phyloP scores from a whole-genome alignment of 129 eudicot species.

The Apium graveolens region DNA sequence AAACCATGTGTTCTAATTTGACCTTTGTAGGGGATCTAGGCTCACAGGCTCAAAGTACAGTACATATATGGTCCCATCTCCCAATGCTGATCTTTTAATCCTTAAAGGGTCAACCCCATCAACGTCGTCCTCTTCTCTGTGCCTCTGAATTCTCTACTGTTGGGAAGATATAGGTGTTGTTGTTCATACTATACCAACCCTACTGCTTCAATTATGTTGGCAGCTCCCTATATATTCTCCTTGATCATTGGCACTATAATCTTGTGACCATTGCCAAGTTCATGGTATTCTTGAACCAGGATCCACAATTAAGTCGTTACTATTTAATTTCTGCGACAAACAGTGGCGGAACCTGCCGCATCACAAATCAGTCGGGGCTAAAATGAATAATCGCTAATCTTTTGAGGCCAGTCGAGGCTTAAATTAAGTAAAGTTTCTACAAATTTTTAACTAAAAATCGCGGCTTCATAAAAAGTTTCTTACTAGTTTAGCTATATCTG shows the following conservation, averaged over 20 bases:
- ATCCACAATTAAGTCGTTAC: background rate
- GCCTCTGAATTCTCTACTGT: background rate
- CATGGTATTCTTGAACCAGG: background rate
- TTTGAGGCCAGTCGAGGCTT: too few species aligned
- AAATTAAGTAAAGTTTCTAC: too few species aligned
- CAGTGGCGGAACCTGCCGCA: too few species aligned
- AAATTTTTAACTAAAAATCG: too few species aligned
- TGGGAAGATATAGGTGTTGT: background rate
- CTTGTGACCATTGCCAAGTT: background rate
- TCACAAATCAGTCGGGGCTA: too few species aligned
- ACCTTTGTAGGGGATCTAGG: background rate
- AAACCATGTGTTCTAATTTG: slow-evolving; percentile 5
- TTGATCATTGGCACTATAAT: background rate
- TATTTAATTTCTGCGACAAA: background rate
- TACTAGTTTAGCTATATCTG: background rate
- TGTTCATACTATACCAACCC: slow-evolving; percentile 2
- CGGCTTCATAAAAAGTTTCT: too few species aligned
- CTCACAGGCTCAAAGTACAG: background rate
- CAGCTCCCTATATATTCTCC: background rate
- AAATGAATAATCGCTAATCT: too few species aligned
- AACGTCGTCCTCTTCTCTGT: background rate
- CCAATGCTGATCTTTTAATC: background rate
- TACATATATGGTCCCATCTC: background rate
- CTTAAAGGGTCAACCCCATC: slow-evolving; percentile 11
- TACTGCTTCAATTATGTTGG: background rate